Conservation (phyloP, 78 protist species). For the Chrysochromulina tobinii region DNA sequence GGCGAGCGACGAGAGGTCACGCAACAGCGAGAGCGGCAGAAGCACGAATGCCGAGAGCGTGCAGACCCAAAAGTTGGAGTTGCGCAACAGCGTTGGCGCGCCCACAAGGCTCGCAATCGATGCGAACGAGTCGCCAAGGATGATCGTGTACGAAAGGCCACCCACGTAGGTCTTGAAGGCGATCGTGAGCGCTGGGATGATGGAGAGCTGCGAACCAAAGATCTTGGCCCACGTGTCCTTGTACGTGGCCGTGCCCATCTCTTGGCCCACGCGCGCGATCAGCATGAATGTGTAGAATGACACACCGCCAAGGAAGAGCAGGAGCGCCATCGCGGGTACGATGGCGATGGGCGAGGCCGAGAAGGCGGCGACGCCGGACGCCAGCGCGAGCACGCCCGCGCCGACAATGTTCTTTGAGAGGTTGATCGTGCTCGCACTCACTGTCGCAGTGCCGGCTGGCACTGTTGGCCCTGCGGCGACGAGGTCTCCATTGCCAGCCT, state of each 20-base stretch:
- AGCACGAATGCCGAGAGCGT: background rate
- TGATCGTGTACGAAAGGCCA: background rate
- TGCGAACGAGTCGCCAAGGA: background rate
- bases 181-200: background rate
- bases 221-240: background rate
- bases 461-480: no score
- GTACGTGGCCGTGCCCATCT: background rate
- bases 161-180: background rate
- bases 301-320: background rate
- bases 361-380: constrained; percentile 16
- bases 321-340: background rate
- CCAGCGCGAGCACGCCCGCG: constrained; percentile 4
- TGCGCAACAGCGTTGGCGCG: background rate
- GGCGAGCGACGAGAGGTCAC: background rate
- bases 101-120: background rate
- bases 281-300: background rate
- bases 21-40: constrained; percentile 10
- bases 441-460: background rate
- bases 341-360: background rate
- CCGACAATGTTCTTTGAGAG: background rate
- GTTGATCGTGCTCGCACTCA: background rate
- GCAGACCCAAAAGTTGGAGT: background rate
- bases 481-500: no score
- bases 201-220: background rate
- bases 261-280: background rate